Conservation (phyloP, 2,329 filamentous ascomycete genomes). For the Talaromyces verruculosus region DNA sequence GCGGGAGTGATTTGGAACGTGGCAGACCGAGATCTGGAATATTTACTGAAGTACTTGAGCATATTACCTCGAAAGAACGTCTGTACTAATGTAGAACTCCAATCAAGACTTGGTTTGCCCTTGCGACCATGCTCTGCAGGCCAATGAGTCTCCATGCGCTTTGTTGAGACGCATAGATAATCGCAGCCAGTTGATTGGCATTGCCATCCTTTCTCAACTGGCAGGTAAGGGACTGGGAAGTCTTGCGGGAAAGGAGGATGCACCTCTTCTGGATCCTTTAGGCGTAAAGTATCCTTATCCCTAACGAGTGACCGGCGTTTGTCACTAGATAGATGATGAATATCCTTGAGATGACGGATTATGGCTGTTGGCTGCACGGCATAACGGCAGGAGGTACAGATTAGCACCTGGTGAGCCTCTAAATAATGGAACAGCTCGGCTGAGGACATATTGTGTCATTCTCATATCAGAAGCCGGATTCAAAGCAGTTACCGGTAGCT, state of each 20-base stretch:
- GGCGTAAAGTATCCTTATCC: constrained; percentile 19
- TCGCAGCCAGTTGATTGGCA: constrained; percentile 25
- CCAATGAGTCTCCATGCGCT: constrained; percentile 38
- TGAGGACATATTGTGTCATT: not conserved
- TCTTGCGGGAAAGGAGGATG: constrained; percentile 23
- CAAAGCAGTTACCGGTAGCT: not conserved
- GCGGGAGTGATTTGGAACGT: not conserved
- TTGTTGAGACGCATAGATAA: constrained; percentile 33
- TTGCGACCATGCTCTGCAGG: constrained; percentile 25
- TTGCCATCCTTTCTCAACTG: constrained; percentile 30
- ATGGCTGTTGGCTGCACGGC: constrained; percentile 31
- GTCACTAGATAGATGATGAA: constrained; percentile 27
- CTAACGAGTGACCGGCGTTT: constrained; percentile 22
- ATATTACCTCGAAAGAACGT: constrained; percentile 34
- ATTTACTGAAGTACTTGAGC: constrained; percentile 30
- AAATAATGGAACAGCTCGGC: constrained; percentile 24
- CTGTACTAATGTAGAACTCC: constrained; percentile 28
- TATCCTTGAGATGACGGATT: constrained; percentile 33
- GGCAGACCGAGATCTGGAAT: not conserved
- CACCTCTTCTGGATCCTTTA: constrained; percentile 24
- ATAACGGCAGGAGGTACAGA: constrained; percentile 30
- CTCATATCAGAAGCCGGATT: not conserved
- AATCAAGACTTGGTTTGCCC: constrained; percentile 23
- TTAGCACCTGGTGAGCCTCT: constrained; percentile 23
- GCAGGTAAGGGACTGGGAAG: constrained; percentile 32